Percentiles rank a stretch among this genome's conserved stretches.
Conservation (phyloP, 306 rosid species). For the Calophaca sinica region DNA sequence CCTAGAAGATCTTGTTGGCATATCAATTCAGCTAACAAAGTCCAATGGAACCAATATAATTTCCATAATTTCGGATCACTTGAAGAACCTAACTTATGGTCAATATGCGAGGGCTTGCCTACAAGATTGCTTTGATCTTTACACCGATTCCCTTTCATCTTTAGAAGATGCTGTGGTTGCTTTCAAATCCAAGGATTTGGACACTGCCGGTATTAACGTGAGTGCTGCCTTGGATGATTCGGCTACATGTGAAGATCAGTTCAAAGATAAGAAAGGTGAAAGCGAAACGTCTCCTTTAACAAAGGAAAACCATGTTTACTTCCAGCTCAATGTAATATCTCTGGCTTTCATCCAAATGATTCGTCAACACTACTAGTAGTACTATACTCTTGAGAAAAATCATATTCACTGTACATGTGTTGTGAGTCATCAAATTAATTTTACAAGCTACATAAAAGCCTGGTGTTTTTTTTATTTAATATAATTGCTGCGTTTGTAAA, state of each 20-base stretch:
- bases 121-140: slow-evolving; percentile 60
- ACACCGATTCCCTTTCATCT: slow-evolving; percentile 46
- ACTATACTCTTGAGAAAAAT: neutral
- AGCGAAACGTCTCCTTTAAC: slow-evolving; percentile 60
- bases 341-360: slow-evolving; percentile 57
- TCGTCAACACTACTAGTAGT: neutral
- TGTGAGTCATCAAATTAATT: neutral
- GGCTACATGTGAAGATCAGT: slow-evolving; percentile 70
- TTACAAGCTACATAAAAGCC: neutral
- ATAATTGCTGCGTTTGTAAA: neutral
- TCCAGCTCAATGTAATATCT: slow-evolving; percentile 57
- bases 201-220: neutral
- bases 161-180: slow-evolving; percentile 54
- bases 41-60: slow-evolving; percentile 58
- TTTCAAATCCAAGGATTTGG: slow-evolving; percentile 50
- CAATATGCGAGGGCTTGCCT: slow-evolving; percentile 48
- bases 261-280: slow-evolving; percentile 57
- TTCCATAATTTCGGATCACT: slow-evolving; percentile 48
- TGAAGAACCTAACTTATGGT: slow-evolving; percentile 41
- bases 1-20: slow-evolving; percentile 49
- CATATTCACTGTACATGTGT: neutral
- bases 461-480: neutral
- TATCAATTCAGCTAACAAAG: slow-evolving; percentile 51
- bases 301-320: slow-evolving; percentile 48
- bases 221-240: slow-evolving; percentile 64